A percentile compares a stretch with the other conserved stretches of the same genome.
Evolutionary conservation across 176 grass and related monocot genomes (phyloP).

Genomic region (Musa beccarii): DNA sequence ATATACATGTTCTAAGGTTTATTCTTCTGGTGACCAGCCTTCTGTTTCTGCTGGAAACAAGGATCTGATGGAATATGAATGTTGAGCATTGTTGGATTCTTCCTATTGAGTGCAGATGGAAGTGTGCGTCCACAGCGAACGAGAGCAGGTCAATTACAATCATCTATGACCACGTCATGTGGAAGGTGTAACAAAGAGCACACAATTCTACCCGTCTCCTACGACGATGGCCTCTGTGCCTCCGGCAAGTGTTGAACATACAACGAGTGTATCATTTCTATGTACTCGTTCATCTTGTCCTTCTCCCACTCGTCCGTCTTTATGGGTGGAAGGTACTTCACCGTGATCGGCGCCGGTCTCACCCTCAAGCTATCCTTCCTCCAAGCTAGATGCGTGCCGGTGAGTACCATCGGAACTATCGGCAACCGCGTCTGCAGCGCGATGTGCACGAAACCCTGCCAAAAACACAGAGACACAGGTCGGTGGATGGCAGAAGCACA

Average conservation of each 20-base stretch:
- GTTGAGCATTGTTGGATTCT: too few species aligned
- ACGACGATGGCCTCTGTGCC: not conserved
- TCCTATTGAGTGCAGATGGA: too few species aligned
- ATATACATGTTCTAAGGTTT: too few species aligned
- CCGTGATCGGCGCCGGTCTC: conserved; percentile 33
- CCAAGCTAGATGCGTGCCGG: conserved; percentile 38
- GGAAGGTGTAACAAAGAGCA: too few species aligned
- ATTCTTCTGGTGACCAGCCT: too few species aligned
- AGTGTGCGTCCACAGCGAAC: too few species aligned
- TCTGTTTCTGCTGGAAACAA: too few species aligned
- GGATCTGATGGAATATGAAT: too few species aligned
- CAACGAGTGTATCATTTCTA: conserved; percentile 12
- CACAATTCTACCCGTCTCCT: not conserved
- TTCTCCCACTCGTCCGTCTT: conserved; percentile 30
- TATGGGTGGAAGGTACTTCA: conserved; percentile 37
- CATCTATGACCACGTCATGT: too few species aligned
- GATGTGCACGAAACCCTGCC: conserved; percentile 44
- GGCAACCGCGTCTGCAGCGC: conserved; percentile 41
- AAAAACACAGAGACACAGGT: too few species aligned
- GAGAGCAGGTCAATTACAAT: too few species aligned
- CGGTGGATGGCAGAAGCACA: too few species aligned
- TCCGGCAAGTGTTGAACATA: not conserved
- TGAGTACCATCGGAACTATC: conserved; percentile 38
- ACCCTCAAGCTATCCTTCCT: conserved; percentile 39
- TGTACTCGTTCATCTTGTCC: conserved; percentile 28